These are phyloP conservation scores for Diddensiella transvaalensis DNA, from an alignment of 805 yeast genomes.

Conservation along the genomic window DNA sequence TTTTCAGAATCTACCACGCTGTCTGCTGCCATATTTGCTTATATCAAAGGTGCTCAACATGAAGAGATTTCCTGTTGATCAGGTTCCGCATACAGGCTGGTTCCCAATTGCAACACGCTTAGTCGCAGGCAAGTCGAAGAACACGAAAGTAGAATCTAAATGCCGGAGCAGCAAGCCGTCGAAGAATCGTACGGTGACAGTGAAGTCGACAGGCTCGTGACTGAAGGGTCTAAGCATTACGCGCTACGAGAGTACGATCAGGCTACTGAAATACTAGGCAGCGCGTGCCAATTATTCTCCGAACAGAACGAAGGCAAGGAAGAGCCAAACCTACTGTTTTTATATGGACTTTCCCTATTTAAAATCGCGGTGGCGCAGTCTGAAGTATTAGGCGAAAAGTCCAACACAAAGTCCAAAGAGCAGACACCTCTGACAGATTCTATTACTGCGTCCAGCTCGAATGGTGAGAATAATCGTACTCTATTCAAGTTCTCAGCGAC, in stretches of 20 bases:
- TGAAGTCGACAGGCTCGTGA: slow-evolving; percentile 47
- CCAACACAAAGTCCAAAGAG: slow-evolving; percentile 29
- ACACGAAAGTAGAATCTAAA: no score
- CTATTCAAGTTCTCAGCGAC: slow-evolving; percentile 22
- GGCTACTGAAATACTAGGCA: slow-evolving; percentile 69
- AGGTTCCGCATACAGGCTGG: no score
- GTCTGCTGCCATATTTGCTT: slow-evolving; percentile 11
- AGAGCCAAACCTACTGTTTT: slow-evolving; percentile 63
- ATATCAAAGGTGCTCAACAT: no score
- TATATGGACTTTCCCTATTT: slow-evolving; percentile 79
- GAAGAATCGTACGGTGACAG: slow-evolving; percentile 13
- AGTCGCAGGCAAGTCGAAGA: no score
- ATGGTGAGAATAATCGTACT: slow-evolving; percentile 3
- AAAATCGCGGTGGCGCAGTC: slow-evolving; percentile 70
- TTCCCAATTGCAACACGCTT: no score
- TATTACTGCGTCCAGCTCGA: neutral
- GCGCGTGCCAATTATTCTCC: slow-evolving; percentile 61
- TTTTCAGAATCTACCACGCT: slow-evolving; percentile 4
- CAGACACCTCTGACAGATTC: neutral
- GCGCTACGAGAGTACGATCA: slow-evolving; percentile 61
- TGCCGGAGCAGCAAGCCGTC: no score
- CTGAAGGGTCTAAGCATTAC: slow-evolving; percentile 60
- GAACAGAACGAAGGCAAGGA: slow-evolving; percentile 55
- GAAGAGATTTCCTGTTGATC: no score
- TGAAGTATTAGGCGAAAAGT: slow-evolving; percentile 60